A percentile compares a stretch with the other conserved stretches of the same genome.
These are phyloP conservation scores for Fusarium pseudonygamai DNA, from an alignment of 2,329 filamentous ascomycete genomes.

Conservation along the genomic window DNA sequence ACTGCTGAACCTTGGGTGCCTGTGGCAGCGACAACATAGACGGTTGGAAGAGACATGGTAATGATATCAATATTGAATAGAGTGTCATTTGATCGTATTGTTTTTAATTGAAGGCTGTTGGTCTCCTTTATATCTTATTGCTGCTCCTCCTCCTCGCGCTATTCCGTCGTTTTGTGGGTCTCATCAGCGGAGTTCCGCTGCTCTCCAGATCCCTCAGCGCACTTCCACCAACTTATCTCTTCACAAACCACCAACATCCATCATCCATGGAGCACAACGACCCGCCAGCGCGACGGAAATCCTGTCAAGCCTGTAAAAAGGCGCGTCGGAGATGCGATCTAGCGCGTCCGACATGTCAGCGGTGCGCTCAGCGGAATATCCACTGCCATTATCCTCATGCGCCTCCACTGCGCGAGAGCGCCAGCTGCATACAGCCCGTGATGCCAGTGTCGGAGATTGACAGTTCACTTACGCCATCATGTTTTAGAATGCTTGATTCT, in stretches of 20 bases:
- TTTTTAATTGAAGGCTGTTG: rapidly evolving
- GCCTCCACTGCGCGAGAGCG: background rate
- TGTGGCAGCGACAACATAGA: background rate
- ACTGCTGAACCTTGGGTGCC: constrained; percentile 4
- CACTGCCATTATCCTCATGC: background rate
- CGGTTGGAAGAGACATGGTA: background rate
- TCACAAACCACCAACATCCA: background rate
- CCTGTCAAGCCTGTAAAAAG: background rate
- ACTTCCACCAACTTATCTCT: background rate
- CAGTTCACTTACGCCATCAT: rapidly evolving
- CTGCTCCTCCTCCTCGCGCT: background rate
- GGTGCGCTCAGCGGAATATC: background rate
- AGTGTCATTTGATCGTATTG: rapidly evolving
- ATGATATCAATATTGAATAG: rapidly evolving
- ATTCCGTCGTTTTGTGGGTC: background rate
- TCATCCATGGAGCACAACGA: background rate
- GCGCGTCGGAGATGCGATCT: background rate
- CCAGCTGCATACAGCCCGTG: rapidly evolving
- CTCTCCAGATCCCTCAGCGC: background rate
- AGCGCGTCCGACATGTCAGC: background rate
- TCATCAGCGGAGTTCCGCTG: background rate
- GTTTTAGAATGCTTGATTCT: background rate
- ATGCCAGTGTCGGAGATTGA: rapidly evolving
- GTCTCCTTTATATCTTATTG: background rate
- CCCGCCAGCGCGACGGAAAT: background rate